Conservation (phyloP, 1,139 yeast genomes). For the Nakaseomyces uthaithaninus region DNA sequence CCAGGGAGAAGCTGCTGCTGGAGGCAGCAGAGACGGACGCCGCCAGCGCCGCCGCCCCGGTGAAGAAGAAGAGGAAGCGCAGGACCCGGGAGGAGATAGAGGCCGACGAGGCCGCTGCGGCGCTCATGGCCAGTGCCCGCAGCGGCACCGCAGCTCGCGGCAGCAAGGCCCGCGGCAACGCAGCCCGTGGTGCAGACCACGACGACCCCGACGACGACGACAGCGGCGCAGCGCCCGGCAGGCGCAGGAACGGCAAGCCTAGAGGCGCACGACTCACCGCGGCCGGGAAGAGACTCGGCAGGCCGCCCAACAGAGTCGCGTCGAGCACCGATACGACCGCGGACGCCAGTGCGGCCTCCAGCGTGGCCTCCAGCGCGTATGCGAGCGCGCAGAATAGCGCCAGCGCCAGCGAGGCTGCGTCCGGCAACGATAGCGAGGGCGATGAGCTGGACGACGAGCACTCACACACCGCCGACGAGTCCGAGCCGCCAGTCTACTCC, state of each 20-base stretch:
- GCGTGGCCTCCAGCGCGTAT: not conserved
- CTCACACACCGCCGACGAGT: too few relatives aligned
- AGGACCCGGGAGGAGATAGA: constrained; percentile 9
- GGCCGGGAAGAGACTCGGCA: not conserved
- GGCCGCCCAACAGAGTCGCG: not conserved
- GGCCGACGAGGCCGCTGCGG: constrained; percentile 17
- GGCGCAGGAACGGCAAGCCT: not conserved
- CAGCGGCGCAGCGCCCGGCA: not conserved
- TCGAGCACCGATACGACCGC: too few relatives aligned
- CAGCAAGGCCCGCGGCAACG: not conserved
- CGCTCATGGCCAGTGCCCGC: not conserved
- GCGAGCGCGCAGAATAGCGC: constrained; percentile 5
- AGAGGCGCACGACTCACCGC: not conserved
- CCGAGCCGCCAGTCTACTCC: too few relatives aligned
- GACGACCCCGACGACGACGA: not conserved
- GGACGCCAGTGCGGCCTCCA: not conserved
- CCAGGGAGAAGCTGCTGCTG: constrained; percentile 11
- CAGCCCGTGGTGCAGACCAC: not conserved
- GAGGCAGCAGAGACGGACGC: not conserved
- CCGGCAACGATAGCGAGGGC: constrained; percentile 13
- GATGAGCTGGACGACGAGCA: constrained; percentile 14
- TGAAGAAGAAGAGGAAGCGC: constrained; percentile 11
- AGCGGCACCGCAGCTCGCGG: not conserved
- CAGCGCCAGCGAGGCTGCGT: not conserved
- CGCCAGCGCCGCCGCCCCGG: constrained; percentile 8